These are phyloP conservation scores for Volutella citrinella DNA, from an alignment of 2,329 filamentous ascomycete species.

Conservation along the genomic window DNA sequence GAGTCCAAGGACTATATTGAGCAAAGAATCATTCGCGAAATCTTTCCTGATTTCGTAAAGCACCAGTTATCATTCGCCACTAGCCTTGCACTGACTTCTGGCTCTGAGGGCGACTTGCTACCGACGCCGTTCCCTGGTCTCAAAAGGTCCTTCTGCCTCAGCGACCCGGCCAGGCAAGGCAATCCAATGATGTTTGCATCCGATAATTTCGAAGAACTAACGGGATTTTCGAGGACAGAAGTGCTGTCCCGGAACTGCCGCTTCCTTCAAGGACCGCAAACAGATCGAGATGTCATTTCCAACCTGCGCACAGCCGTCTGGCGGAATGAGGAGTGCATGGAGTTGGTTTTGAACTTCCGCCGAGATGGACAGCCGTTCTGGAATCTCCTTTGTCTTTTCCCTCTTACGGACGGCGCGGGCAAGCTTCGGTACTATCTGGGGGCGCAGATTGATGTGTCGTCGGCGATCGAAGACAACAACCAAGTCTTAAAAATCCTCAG, in stretches of 20 bases:
- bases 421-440: conserved; percentile 52
- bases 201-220: conserved; percentile 50
- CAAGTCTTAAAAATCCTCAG: conserved; percentile 51
- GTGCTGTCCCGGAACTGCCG: conserved; percentile 48
- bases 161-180: conserved; percentile 46
- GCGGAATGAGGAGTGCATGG: conserved; percentile 42
- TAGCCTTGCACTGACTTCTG: conserved; percentile 40
- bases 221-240: conserved; percentile 45
- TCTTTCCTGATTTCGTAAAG: conserved; percentile 52
- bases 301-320: conserved; percentile 42
- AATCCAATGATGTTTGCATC: conserved; percentile 50
- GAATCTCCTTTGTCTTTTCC: conserved; percentile 54
- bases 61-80: conserved; percentile 48
- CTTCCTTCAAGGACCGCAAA: conserved; percentile 47
- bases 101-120: conserved; percentile 25
- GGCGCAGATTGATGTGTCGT: conserved; percentile 56
- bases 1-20: conserved; percentile 44
- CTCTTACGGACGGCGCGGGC: conserved; percentile 46
- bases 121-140: conserved; percentile 48
- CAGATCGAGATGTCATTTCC: conserved; percentile 38
- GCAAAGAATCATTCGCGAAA: conserved; percentile 39
- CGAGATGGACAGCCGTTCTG: conserved; percentile 52
- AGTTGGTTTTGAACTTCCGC: conserved; percentile 50
- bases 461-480: conserved; percentile 45
- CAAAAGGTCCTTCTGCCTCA: conserved; percentile 57